Base-by-base conservation (phyloP, 176 grass and related monocot species). In the Musa schizocarpa region DNA sequence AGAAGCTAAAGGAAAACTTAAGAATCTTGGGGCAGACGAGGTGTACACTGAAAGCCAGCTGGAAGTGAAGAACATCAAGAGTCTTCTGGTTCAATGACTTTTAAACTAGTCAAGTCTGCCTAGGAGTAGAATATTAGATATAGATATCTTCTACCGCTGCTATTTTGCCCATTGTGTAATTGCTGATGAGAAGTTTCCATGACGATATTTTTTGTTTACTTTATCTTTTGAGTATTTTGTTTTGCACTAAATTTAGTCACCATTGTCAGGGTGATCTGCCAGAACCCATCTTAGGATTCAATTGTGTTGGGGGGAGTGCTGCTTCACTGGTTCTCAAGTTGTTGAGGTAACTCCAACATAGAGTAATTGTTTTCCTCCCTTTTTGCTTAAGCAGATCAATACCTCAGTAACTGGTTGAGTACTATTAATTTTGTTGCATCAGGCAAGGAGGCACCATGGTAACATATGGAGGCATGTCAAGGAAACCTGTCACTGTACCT, bases 391-490 rank as follows among this genome's bases (percentile, higher is more conserved):
- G 9, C 10, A 11, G 13, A 9, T 11, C 19, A 16, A 19, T 17
- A 5, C 20, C 19, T 50, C 8, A 70, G 5, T 51, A 70, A 74
- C 27, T 56, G 20, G 16, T 13, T 23, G 53, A 24, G 2, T 16
- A 17, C 13, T 54, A 1, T 34, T 57, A 25, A 52, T 26, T 77
- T 65, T 77, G 0, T 24, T 80, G 21, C 75, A 68, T 9, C 69
- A 97, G 93, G 86, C 89, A 87, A 83, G 87, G 90, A 56, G 86
- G 90, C 75, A 97, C 90, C 22, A 97, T 97, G 93, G 85, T 97
- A 76, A 97, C 93, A 73, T 97, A 97, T 69, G 93, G 93, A 70
- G 93, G 93, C 80, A 97, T 97, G 93, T 97, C 93, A 53, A 97
- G 88, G 74, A 85, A 82, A 86, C 93, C 93, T 83, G 82, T 97